Conservation (phyloP, 306 rosid genomes). For the Cercis canadensis region DNA sequence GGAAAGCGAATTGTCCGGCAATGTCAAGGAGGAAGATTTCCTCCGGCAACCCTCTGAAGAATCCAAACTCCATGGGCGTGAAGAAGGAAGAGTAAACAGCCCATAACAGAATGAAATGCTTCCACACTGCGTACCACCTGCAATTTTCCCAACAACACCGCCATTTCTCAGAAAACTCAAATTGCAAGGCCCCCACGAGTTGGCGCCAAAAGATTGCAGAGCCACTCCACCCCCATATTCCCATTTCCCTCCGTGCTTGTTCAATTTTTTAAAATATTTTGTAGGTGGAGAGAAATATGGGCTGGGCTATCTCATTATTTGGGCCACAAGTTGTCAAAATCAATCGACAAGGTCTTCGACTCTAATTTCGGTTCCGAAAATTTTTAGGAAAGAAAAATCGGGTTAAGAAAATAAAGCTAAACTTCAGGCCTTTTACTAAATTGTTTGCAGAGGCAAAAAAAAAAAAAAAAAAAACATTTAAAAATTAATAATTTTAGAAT, state of each 20-base stretch:
- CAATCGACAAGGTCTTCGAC: too few species aligned
- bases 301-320: not conserved
- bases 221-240: not conserved
- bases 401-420: not conserved
- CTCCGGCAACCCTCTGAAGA: constrained; percentile 68
- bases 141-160: not conserved
- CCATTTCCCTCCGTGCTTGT: too few species aligned
- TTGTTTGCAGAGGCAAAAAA: too few species aligned
- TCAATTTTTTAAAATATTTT: too few species aligned
- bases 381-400: too few species aligned
- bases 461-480: too few species aligned
- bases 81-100: constrained; percentile 74
- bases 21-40: constrained; percentile 69
- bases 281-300: not conserved
- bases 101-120: constrained; percentile 67
- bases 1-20: constrained; percentile 66
- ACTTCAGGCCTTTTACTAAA: not conserved
- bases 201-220: not conserved
- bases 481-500: too few species aligned
- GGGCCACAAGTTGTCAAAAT: too few species aligned
- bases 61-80: constrained; percentile 76
- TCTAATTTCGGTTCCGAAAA: too few species aligned
- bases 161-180: not conserved
- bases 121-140: constrained; percentile 72
- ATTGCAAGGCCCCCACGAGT: not conserved